Conservation (phyloP, 2,329 filamentous ascomycete species). For the Pseudomassariella vexata region DNA sequence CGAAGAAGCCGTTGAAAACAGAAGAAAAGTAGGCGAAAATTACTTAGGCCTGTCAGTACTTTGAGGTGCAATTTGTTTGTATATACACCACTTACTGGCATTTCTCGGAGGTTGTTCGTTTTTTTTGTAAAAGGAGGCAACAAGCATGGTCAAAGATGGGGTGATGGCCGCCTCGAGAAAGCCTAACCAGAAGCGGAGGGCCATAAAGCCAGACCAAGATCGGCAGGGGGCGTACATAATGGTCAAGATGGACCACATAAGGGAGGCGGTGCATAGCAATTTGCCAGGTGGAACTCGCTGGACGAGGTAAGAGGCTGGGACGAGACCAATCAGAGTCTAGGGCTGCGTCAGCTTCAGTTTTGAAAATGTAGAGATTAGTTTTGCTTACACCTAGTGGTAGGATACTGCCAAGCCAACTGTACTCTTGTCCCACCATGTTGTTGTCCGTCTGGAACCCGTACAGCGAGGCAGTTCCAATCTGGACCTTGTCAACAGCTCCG, state of each 20-base stretch:
- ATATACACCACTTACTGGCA: slow-evolving; percentile 11
- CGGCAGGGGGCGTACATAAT: slow-evolving; percentile 18
- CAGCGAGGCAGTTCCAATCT: slow-evolving; percentile 25
- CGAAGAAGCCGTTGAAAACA: slow-evolving; percentile 20
- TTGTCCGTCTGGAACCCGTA: slow-evolving; percentile 28
- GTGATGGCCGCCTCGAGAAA: slow-evolving; percentile 27
- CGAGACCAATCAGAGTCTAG: slow-evolving; percentile 16
- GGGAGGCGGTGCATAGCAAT: slow-evolving; percentile 17
- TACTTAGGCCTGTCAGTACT: slow-evolving; percentile 14
- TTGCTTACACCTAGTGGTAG: slow-evolving; percentile 20
- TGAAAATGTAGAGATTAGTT: not conserved
- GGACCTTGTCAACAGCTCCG: slow-evolving; percentile 25
- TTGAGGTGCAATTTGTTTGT: too few species aligned
- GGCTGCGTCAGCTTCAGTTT: not conserved
- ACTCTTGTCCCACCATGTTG: slow-evolving; percentile 23
- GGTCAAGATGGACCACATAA: slow-evolving; percentile 24
- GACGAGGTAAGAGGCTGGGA: slow-evolving; percentile 19
- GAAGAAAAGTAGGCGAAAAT: slow-evolving; percentile 28
- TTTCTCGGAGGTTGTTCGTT: slow-evolving; percentile 28
- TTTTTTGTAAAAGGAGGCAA: slow-evolving; percentile 31
- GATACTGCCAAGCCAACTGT: slow-evolving; percentile 26
- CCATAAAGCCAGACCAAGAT: slow-evolving; percentile 24
- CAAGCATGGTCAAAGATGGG: slow-evolving; percentile 26
- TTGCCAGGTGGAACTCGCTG: slow-evolving; percentile 21
- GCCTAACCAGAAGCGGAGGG: slow-evolving; percentile 28